These are phyloP conservation scores for Boletellus sp. DNA, from an alignment of 1,284 basidiomycete species.

Conservation along the genomic window DNA sequence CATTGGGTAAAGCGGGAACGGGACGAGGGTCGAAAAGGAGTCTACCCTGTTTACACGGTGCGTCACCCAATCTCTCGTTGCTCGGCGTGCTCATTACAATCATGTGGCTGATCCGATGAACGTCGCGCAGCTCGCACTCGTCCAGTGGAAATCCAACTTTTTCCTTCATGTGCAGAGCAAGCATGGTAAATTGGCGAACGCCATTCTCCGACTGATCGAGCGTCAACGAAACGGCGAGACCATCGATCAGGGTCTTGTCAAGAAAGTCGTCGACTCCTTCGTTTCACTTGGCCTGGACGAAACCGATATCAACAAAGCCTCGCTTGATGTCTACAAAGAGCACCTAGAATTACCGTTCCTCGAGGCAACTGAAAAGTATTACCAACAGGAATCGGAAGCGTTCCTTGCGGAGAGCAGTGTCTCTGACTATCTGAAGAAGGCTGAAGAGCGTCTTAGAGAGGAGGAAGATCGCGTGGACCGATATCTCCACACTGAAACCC, in stretches of 20 bases:
- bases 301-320: constrained; percentile 85
- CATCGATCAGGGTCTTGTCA: constrained; percentile 91
- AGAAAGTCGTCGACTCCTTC: constrained; percentile 95
- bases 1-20: constrained; percentile 99
- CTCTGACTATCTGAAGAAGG: constrained; percentile 96
- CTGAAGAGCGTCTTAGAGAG: constrained; percentile 87
- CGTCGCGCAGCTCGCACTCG: constrained; percentile 74
- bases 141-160: constrained; percentile 93
- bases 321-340: constrained; percentile 92
- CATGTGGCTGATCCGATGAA: constrained; percentile 6
- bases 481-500: constrained; percentile 87
- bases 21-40: constrained; percentile 94
- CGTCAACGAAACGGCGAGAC: constrained; percentile 93
- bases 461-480: constrained; percentile 95
- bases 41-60: constrained; percentile 96
- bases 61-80: constrained; percentile 31
- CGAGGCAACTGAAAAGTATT: constrained; percentile 85
- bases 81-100: not conserved
- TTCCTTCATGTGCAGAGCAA: constrained; percentile 86
- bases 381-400: constrained; percentile 85
- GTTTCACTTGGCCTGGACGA: constrained; percentile 95
- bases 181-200: constrained; percentile 79
- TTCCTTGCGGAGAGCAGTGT: constrained; percentile 91
- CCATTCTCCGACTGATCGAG: constrained; percentile 86
- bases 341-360: constrained; percentile 93